Evolutionary conservation across 1,284 basidiomycete genomes (phyloP).

Genomic region (Trichosporon ovoides): DNA sequence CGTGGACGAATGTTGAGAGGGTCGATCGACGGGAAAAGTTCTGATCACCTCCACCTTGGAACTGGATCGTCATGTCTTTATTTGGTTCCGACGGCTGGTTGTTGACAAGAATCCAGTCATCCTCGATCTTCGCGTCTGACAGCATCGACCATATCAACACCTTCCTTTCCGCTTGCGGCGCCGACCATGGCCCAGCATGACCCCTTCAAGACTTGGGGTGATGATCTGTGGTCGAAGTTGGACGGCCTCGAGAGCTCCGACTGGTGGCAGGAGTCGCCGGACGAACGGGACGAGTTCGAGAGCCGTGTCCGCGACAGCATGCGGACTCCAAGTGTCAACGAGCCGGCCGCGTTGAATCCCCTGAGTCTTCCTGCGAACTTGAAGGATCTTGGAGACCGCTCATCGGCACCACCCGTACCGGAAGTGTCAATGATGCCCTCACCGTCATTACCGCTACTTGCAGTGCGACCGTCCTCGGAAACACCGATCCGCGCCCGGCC

Average conservation of each 20-base stretch:
- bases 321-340: background rate
- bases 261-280: constrained; percentile 2
- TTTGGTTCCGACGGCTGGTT: background rate
- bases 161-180: background rate
- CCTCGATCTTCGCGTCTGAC: background rate
- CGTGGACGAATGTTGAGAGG: background rate
- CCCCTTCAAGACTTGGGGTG: background rate
- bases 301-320: background rate
- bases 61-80: background rate
- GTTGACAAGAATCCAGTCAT: constrained; percentile 1
- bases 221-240: constrained; percentile 9
- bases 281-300: constrained; percentile 8
- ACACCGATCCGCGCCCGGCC: too few species aligned
- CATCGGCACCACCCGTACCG: background rate
- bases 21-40: background rate
- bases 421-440: too few species aligned
- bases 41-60: background rate
- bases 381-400: background rate
- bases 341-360: too few species aligned
- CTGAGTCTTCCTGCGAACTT: background rate
- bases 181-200: background rate
- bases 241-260: constrained; percentile 7
- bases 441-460: too few species aligned
- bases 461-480: too few species aligned
- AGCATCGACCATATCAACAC: background rate